Evolutionary conservation across 2,329 filamentous ascomycete species (phyloP).

Genomic region (Fusarium sp.): DNA sequence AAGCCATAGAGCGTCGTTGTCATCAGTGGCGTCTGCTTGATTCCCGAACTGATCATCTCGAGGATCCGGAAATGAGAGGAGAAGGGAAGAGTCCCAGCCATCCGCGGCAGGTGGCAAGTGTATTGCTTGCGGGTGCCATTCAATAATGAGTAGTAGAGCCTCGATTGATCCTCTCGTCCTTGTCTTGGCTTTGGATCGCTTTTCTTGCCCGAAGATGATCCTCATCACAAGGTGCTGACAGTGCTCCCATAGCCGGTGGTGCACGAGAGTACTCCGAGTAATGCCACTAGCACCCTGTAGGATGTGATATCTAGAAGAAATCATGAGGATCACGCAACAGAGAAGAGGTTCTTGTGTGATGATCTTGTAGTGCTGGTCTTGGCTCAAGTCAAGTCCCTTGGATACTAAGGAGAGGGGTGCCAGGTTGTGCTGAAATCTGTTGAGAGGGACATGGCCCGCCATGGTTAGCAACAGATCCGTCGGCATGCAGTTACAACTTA

Average conservation of each 20-base stretch:
- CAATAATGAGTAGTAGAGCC: conserved; percentile 64
- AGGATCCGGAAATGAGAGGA: conserved; percentile 55
- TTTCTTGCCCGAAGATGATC: conserved; percentile 66
- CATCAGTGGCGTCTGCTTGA: conserved; percentile 5
- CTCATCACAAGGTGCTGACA: conserved; percentile 65
- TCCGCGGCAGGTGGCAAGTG: conserved; percentile 65
- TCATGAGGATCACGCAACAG: conserved; percentile 65
- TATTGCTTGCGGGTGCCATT: conserved; percentile 67
- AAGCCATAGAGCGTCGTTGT: conserved; percentile 52
- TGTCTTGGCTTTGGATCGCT: conserved; percentile 60
- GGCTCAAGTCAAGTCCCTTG: conserved; percentile 61
- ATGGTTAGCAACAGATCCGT: neutral
- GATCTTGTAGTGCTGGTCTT: conserved; percentile 59
- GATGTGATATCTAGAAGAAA: conserved; percentile 64
- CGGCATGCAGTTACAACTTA: conserved; percentile 38
- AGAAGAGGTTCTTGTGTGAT: conserved; percentile 64
- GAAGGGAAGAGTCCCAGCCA: conserved; percentile 66
- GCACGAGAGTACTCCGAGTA: conserved; percentile 64
- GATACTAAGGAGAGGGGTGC: conserved; percentile 59
- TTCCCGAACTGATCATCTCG: conserved; percentile 31
- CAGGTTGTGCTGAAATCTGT: conserved; percentile 25
- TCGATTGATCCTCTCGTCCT: conserved; percentile 65
- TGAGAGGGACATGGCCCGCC: neutral
- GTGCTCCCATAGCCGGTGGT: conserved; percentile 65
- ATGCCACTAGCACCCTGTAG: conserved; percentile 56